Evolutionary conservation across 1,284 basidiomycete species (phyloP), one percentile per base, ranked within the genome.

Genomic region (Lentinula novae-zelandiae): DNA sequence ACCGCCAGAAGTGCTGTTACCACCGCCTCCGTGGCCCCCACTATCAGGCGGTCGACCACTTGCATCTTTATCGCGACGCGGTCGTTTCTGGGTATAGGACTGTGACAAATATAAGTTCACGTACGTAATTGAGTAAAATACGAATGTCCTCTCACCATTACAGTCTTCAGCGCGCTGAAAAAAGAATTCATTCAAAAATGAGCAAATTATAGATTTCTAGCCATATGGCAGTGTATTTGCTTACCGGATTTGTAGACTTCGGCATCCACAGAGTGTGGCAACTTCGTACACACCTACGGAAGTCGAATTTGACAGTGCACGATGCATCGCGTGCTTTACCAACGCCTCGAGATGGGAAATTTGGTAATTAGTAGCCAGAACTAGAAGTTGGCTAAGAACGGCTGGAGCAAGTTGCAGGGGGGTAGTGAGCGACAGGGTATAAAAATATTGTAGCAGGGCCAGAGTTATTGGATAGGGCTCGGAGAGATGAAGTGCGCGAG

Each of bases 211-310:
- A 20, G 17, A 10, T 6, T 46, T 46, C 4, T 20, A 12, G 17
- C 17, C 44, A 46, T 46, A 46, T 22, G 44, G 44, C 17, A 12
- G 20, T 46, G 22, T 12, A 50, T 15, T 51, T 49, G 75, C 86
- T 62, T 68, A 89, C 84, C 94, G 82, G 66, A 96, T 94, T 70
- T 96, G 93, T 58, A 98, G 76, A 68, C 90, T 91, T 66, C 92
- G 85, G 72, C 91, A 92, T 67, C 87, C 92, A 70, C 94, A 95
- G 8, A 97, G 78, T 1, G 94, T 95, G 5, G 95, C 94, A 5
- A 96, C 93, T 71, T 96, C 95, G 71, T 96, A 96, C 31, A 97
- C 90, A 46, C 91, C 92, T 8, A 96, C 91, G 12, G 92, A 92
- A 7, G 89, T 92, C 7, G 86, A 83, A 64, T 92, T 91, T 46